These are phyloP conservation scores for Daldinia eschscholtzii DNA, from an alignment of 2,329 filamentous ascomycete species.

Conservation along the genomic window DNA sequence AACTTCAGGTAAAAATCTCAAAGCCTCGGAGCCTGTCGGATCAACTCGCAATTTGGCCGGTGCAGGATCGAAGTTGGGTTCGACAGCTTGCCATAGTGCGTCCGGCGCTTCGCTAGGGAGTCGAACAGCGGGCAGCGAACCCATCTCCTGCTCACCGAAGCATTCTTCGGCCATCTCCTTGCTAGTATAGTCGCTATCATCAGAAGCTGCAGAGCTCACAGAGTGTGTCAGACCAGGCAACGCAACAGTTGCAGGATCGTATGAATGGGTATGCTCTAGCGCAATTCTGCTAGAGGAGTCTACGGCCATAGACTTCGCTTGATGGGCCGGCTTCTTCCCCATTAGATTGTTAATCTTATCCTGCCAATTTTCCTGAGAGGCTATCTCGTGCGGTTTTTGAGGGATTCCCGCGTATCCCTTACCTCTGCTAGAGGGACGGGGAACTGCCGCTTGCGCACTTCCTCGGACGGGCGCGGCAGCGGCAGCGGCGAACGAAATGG, in stretches of 20 bases:
- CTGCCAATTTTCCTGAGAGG: slow-evolving; percentile 73
- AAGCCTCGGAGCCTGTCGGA: slow-evolving; percentile 60
- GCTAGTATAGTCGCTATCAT: slow-evolving; percentile 64
- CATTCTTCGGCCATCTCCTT: slow-evolving; percentile 83
- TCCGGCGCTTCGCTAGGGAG: slow-evolving; percentile 74
- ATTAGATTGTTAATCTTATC: slow-evolving; percentile 84
- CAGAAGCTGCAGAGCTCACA: slow-evolving; percentile 50
- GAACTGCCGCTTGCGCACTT: slow-evolving; percentile 27
- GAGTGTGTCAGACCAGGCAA: slow-evolving; percentile 64
- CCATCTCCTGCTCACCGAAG: slow-evolving; percentile 85
- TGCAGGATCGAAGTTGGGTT: slow-evolving; percentile 66
- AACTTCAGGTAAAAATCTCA: slow-evolving; percentile 56
- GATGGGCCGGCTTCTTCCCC: slow-evolving; percentile 70
- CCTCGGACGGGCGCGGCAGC: slow-evolving; percentile 49
- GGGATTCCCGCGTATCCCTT: slow-evolving; percentile 44
- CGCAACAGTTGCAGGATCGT: slow-evolving; percentile 76
- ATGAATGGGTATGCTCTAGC: slow-evolving; percentile 66
- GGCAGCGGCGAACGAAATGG: slow-evolving; percentile 59
- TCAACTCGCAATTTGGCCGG: slow-evolving; percentile 65
- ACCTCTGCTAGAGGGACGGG: slow-evolving; percentile 47
- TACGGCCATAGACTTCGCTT: slow-evolving; percentile 70
- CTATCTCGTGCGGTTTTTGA: slow-evolving; percentile 50
- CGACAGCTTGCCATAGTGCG: slow-evolving; percentile 72
- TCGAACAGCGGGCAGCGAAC: slow-evolving; percentile 77
- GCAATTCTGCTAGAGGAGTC: slow-evolving; percentile 76